These are phyloP conservation scores for Plectranthus barbatus DNA, from an alignment of 257 asterid genomes.

Conservation along the genomic window DNA sequence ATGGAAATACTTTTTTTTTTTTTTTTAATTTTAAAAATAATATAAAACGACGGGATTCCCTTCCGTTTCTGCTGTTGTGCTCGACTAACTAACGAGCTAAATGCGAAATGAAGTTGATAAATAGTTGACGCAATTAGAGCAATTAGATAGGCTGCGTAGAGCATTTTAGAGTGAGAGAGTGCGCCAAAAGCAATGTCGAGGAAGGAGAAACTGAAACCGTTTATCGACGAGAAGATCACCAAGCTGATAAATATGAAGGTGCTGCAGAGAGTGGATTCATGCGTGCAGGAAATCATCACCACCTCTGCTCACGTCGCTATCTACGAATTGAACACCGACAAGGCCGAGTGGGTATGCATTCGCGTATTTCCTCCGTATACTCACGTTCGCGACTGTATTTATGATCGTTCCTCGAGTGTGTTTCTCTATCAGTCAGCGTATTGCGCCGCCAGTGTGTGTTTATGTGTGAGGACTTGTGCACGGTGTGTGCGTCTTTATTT, in stretches of 20 bases:
- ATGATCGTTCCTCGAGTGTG: not conserved
- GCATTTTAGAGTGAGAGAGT: slow-evolving; percentile 3
- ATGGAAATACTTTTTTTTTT: too few relatives aligned
- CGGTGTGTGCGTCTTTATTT: not conserved
- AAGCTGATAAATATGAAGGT: slow-evolving; percentile 67
- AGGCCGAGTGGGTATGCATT: slow-evolving; percentile 63
- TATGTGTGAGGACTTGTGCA: not conserved
- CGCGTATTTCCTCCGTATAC: not conserved
- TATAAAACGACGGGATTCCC: too few relatives aligned
- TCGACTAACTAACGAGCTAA: too few relatives aligned
- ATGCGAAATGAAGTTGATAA: not conserved
- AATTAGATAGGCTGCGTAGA: not conserved
- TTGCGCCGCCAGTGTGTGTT: not conserved
- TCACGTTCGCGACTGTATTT: not conserved
- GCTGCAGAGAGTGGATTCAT: slow-evolving; percentile 81
- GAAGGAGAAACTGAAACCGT: slow-evolving; percentile 65
- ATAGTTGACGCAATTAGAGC: not conserved
- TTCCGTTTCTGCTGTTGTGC: not conserved
- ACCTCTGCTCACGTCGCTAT: slow-evolving; percentile 73
- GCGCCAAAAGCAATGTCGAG: slow-evolving; percentile 18
- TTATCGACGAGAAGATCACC: slow-evolving; percentile 68
- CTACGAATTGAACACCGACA: slow-evolving; percentile 61
- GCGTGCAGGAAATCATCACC: slow-evolving; percentile 66
- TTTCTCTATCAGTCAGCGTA: too few relatives aligned
- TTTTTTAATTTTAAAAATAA: too few relatives aligned